phyloP scores from a whole-genome alignment of 441 rosid species.

The Croton laevigatus region DNA sequence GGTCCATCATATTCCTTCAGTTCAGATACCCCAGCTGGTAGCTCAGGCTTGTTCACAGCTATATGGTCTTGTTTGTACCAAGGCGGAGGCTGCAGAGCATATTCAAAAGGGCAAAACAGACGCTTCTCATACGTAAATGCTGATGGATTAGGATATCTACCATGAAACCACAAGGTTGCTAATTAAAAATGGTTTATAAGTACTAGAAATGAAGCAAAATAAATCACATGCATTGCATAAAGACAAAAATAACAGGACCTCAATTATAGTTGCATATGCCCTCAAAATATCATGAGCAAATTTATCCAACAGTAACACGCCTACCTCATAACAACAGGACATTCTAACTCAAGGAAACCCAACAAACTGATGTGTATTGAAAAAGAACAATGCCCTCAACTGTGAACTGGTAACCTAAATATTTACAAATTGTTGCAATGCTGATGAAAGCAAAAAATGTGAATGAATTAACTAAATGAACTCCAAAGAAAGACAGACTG shows the following conservation, averaged over 20 bases:
- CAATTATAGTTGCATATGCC: background rate
- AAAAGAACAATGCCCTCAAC: background rate
- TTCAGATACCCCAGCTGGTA: slow-evolving; percentile 65
- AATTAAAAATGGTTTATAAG: background rate
- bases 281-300: background rate
- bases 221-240: background rate
- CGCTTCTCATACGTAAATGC: slow-evolving; percentile 87
- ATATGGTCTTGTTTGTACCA: slow-evolving; percentile 75
- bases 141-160: slow-evolving; percentile 97
- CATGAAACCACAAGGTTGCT: slow-evolving; percentile 14
- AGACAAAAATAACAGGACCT: background rate
- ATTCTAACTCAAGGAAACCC: background rate
- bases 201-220: background rate
- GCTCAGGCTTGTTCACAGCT: slow-evolving; percentile 86
- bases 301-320: background rate
- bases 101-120: slow-evolving; percentile 90
- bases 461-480: slow-evolving; percentile 1
- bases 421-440: background rate
- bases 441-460: background rate
- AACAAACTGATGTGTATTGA: background rate
- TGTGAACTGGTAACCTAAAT: background rate
- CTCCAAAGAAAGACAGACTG: background rate
- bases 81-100: slow-evolving; percentile 93
- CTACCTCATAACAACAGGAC: background rate
- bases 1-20: slow-evolving; percentile 91